A percentile compares a stretch with the other conserved stretches of the same genome.
Evolutionary conservation across 1,284 basidiomycete genomes (phyloP).

Genomic region (Omphalotus olearius): DNA sequence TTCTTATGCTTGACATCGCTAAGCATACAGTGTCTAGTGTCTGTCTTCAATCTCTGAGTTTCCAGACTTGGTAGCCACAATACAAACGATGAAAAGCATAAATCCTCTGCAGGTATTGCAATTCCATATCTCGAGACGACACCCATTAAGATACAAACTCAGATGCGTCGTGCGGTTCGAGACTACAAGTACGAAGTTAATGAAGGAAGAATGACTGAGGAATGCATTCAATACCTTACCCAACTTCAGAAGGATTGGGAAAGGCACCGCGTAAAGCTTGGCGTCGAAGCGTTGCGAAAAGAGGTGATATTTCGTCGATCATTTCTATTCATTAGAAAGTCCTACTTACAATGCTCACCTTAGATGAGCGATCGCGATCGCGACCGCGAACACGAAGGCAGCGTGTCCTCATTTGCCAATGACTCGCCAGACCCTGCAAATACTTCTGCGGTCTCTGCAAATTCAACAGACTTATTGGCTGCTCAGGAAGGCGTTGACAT

Average conservation of each 20-base stretch:
- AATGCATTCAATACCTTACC: conserved; percentile 89
- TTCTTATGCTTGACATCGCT: conserved; percentile 11
- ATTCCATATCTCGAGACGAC: conserved; percentile 8
- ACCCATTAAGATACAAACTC: neutral
- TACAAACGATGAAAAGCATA: conserved; percentile 81
- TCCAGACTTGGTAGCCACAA: conserved; percentile 82
- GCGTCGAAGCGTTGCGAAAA: conserved; percentile 75
- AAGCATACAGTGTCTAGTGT: conserved; percentile 42
- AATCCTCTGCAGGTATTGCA: conserved; percentile 82
- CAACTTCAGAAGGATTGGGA: conserved; percentile 98
- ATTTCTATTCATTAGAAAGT: conserved; percentile 1
- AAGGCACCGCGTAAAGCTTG: conserved; percentile 76
- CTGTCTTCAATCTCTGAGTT: conserved; percentile 86
- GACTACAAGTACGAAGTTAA: conserved; percentile 96
- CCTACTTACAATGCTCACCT: neutral
- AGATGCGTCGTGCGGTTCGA: conserved; percentile 89
- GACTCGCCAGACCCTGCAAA: conserved; percentile 33
- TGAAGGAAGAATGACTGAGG: conserved; percentile 89
- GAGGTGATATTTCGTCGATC: conserved; percentile 42
- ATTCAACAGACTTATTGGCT: conserved; percentile 30
- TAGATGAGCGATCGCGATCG: conserved; percentile 57
- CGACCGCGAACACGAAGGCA: conserved; percentile 58
- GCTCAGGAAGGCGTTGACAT: conserved; percentile 66
- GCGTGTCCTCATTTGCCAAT: conserved; percentile 41
- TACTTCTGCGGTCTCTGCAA: conserved; percentile 30